Conservation (phyloP, 441 rosid species). For the Adansonia madagascariensis region DNA sequence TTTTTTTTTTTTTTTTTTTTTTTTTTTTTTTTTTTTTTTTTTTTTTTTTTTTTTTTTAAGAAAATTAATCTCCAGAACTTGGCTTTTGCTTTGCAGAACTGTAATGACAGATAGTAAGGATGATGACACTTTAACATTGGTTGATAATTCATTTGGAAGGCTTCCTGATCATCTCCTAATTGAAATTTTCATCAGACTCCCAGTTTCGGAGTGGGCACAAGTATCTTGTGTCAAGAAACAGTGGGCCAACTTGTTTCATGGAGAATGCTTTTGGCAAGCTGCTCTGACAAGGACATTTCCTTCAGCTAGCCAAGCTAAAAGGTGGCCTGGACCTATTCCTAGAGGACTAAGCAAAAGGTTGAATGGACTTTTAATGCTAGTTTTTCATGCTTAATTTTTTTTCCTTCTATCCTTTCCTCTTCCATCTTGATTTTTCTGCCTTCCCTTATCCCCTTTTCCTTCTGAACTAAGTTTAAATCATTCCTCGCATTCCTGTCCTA, state of each 20-base stretch:
- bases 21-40: neutral
- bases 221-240: conserved; percentile 67
- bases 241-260: conserved; percentile 69
- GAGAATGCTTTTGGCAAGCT: conserved; percentile 86
- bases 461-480: neutral
- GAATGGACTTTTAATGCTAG: conserved; percentile 13
- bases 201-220: conserved; percentile 60
- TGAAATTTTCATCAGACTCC: conserved; percentile 75
- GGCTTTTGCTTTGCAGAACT: conserved; percentile 42
- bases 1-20: too few relatives aligned
- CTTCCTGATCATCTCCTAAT: conserved; percentile 80
- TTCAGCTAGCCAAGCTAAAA: conserved; percentile 50
- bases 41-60: too few relatives aligned
- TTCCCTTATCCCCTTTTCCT: neutral
- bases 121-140: conserved; percentile 32
- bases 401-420: neutral
- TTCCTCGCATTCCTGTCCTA: neutral
- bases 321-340: conserved; percentile 86
- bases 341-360: conserved; percentile 74
- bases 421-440: neutral
- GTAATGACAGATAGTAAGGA: conserved; percentile 50
- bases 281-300: conserved; percentile 67
- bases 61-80: conserved; percentile 13
- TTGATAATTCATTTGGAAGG: conserved; percentile 50
- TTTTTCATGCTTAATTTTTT: neutral